Evolutionary conservation across 306 rosid genomes (phyloP).

Genomic region (Acacia confusa): DNA sequence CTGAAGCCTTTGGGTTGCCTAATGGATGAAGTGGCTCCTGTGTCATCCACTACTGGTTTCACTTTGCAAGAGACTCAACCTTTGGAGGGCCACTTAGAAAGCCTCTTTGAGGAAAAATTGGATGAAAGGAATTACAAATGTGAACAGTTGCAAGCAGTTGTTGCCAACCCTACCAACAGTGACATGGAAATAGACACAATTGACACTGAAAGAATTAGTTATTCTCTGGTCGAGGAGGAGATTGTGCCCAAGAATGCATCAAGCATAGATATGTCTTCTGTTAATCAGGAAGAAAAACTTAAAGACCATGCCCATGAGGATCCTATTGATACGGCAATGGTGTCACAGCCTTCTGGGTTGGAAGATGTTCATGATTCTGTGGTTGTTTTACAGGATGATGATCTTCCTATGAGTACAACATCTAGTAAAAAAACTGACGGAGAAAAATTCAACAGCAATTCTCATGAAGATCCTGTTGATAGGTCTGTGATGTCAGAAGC

Average conservation of each 20-base stretch:
- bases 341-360: not conserved
- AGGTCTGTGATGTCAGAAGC: not conserved
- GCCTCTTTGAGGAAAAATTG: constrained; percentile 20
- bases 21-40: not conserved
- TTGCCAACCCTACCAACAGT: not conserved
- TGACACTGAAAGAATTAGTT: not conserved
- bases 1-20: constrained; percentile 28
- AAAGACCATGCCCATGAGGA: constrained; percentile 1
- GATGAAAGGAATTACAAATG: constrained; percentile 7
- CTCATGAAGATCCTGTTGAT: constrained; percentile 6
- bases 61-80: constrained; percentile 21
- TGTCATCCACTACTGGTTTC: not conserved
- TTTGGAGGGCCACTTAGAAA: constrained; percentile 26
- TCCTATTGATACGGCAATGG: not conserved
- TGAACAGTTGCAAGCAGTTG: constrained; percentile 17
- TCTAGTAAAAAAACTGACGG: not conserved
- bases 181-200: constrained; percentile 24
- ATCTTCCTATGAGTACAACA: not conserved
- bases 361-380: constrained; percentile 17
- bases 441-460: not conserved
- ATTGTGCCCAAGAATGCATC: not conserved
- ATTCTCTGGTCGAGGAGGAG: constrained; percentile 1
- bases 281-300: not conserved
- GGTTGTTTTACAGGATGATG: constrained; percentile 25
- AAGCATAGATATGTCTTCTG: constrained; percentile 12